Base-by-base conservation (phyloP, 2,329 filamentous ascomycete genomes). In the Rasamsonia emersonii region DNA sequence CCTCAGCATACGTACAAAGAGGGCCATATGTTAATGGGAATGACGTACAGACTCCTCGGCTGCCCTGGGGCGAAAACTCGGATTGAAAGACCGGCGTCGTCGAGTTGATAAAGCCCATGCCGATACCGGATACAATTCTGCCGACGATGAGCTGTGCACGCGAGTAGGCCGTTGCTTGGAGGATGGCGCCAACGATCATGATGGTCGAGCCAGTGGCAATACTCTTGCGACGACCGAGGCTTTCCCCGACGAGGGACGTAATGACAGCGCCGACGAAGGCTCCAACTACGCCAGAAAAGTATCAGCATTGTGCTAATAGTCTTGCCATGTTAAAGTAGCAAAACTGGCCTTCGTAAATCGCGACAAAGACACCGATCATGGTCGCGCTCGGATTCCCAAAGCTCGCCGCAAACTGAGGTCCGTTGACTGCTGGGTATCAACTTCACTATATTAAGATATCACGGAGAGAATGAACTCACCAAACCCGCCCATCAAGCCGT, bases 121-220 rank as follows among this genome's bases (percentile, higher is more conserved):
- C 67, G 6, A 68, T 40, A 3, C 67, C 67, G 0, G 67, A 61
- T 7, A 71, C 53, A 16, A 68, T 57, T 8, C 68, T 53, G 3
- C 61, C 68, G 3, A 67, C 53, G 18, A 68, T 59, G 33, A 68
- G 53, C 31, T 66, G 64, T 0, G 60, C 41, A 4, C 61, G 53
- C 9, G 48, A 54, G 37, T 57, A 65, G 1, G 62, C 58, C 0
- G 61, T 55, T 2, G 61, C 57, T 42, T 70, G 65, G 3, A 71
- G 47, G 2, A 61, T 38, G 2, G 65, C 62, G 3, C 67, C 67
- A 1, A 59, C 29, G 17, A 62, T 56, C 57, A 70, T 64, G 38
- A 70, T 54, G 1, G 53, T 23, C 0, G 60, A 59, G 6, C 67
- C 66, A 3, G 60, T 42, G 19, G 62, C 46, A 13, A 70, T 33